phyloP scores from a whole-genome alignment of 2,329 filamentous ascomycete species.

The Aureobasidium sp. region DNA sequence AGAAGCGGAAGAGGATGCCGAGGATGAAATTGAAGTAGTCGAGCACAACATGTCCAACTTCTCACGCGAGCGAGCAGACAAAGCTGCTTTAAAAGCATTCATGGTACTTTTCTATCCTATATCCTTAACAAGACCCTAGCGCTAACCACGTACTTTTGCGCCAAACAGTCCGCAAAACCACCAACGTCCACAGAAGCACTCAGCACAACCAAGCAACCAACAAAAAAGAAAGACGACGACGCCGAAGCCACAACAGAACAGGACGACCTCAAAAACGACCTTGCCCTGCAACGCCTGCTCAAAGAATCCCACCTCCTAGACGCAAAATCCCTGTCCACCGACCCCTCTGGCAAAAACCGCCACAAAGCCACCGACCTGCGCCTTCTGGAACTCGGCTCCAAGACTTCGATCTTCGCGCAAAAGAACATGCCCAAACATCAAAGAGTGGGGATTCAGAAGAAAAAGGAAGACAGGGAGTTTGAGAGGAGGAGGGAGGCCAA shows the following conservation, averaged over 20 bases:
- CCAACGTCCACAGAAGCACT: conserved; percentile 33
- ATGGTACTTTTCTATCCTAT: conserved; percentile 47
- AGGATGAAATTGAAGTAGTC: conserved; percentile 37
- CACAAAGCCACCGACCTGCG: conserved; percentile 79
- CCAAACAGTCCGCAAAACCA: conserved; percentile 42
- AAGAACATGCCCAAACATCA: conserved; percentile 84
- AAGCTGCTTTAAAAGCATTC: conserved; percentile 69
- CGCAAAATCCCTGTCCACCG: conserved; percentile 46
- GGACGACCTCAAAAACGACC: conserved; percentile 77
- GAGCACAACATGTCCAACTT: conserved; percentile 32
- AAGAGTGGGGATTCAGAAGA: conserved; percentile 73
- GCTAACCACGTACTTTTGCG: conserved; percentile 21
- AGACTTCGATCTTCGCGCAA: conserved; percentile 65
- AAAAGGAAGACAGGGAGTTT: conserved; percentile 58
- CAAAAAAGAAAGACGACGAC: conserved; percentile 23
- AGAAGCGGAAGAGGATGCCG: conserved; percentile 29
- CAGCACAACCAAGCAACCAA: conserved; percentile 18
- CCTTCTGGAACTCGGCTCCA: conserved; percentile 73
- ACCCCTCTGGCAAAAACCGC: conserved; percentile 62
- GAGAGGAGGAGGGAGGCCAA: conserved; percentile 70
- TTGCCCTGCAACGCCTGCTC: conserved; percentile 83
- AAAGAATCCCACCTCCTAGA: conserved; percentile 85
- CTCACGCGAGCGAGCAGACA: conserved; percentile 26
- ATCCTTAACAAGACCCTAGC: background rate
- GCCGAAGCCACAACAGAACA: conserved; percentile 51